phyloP scores from a whole-genome alignment of 352 stramenopile species.

The Phytophthora ramorum region DNA sequence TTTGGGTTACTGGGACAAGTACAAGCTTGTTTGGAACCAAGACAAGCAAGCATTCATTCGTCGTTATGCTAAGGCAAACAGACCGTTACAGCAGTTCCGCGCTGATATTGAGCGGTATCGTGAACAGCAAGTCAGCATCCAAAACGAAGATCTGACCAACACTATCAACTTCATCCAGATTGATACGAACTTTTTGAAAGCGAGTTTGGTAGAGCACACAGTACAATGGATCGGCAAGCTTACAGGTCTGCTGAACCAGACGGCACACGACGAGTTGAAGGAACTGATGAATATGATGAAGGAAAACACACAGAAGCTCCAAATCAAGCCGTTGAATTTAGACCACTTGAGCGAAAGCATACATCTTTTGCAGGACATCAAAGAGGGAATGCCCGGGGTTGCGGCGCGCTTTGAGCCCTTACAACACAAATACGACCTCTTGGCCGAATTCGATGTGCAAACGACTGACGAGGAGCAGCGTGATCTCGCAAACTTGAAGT shows the following conservation, averaged over 20 bases:
- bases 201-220: conserved; percentile 91
- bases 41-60: conserved; percentile 96
- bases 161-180: conserved; percentile 97
- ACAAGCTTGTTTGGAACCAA: conserved; percentile 94
- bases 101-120: conserved; percentile 92
- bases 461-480: conserved; percentile 88
- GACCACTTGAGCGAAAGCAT: conserved; percentile 94
- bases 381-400: conserved; percentile 76
- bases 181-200: conserved; percentile 94
- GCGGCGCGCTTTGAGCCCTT: conserved; percentile 84
- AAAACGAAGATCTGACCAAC: conserved; percentile 92
- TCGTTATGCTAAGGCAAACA: conserved; percentile 95
- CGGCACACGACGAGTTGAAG: conserved; percentile 86
- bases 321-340: conserved; percentile 86
- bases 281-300: conserved; percentile 92
- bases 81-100: conserved; percentile 93
- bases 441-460: conserved; percentile 91
- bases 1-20: conserved; percentile 95
- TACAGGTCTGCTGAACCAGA: conserved; percentile 92
- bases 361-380: conserved; percentile 89
- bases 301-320: conserved; percentile 86
- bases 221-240: conserved; percentile 95
- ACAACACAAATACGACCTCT: conserved; percentile 87
- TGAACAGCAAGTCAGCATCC: conserved; percentile 92
- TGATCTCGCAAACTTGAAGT: conserved; percentile 69